phyloP scores from a whole-genome alignment of 2,329 filamentous ascomycete species.

The Aspergillus chevalieri region DNA sequence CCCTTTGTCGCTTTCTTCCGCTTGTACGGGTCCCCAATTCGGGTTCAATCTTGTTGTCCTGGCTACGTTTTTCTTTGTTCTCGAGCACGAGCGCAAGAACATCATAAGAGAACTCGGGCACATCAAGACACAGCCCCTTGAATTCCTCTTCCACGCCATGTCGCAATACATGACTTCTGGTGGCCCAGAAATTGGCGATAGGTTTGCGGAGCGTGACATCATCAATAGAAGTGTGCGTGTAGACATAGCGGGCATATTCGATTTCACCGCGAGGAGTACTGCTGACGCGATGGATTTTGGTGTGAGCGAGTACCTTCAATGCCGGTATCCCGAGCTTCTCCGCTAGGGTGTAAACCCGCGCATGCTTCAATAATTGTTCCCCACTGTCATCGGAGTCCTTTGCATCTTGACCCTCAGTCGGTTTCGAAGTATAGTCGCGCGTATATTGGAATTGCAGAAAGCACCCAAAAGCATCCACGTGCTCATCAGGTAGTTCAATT shows the following conservation, averaged over 20 bases:
- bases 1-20: constrained; percentile 34
- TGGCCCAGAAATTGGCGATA: constrained; percentile 87
- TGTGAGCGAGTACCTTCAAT: constrained; percentile 71
- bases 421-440: constrained; percentile 72
- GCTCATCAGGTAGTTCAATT: constrained; percentile 62
- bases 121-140: constrained; percentile 76
- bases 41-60: constrained; percentile 27
- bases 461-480: constrained; percentile 68
- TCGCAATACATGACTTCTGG: constrained; percentile 69
- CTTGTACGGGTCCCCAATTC: constrained; percentile 32
- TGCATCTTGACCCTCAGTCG: constrained; percentile 56
- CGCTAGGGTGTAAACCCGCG: constrained; percentile 81
- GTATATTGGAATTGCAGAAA: constrained; percentile 83
- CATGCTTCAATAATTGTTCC: constrained; percentile 78
- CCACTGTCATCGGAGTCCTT: constrained; percentile 68
- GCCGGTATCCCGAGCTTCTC: constrained; percentile 64
- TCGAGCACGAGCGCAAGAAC: constrained; percentile 60
- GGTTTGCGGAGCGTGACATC: constrained; percentile 72
- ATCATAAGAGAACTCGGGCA: constrained; percentile 87
- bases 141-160: constrained; percentile 84
- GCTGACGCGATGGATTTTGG: constrained; percentile 88
- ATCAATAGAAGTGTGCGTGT: constrained; percentile 64
- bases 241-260: constrained; percentile 84
- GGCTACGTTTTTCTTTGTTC: constrained; percentile 37
- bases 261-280: constrained; percentile 86